A percentile compares a stretch with the other conserved stretches of the same genome.
Conservation (phyloP, 169 alveolate species). For the Plasmodium falciparum region DNA sequence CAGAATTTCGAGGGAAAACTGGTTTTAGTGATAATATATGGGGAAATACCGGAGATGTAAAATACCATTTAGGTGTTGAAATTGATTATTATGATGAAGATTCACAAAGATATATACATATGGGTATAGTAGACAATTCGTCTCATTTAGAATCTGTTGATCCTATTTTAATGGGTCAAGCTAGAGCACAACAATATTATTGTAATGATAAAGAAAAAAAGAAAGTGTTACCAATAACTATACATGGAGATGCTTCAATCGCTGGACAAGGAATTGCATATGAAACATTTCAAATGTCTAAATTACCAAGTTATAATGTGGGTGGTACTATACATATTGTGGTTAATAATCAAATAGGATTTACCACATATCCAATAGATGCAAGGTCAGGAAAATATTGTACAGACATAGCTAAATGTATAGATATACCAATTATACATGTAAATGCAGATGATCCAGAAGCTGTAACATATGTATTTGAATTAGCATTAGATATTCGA, state of each 20-base stretch:
- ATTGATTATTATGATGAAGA: conserved; percentile 84
- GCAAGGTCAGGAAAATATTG: conserved; percentile 92
- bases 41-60: conserved; percentile 94
- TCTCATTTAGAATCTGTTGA: conserved; percentile 96
- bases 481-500: conserved; percentile 93
- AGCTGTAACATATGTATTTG: conserved; percentile 91
- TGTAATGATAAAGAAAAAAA: conserved; percentile 80
- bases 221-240: conserved; percentile 89
- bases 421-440: conserved; percentile 95
- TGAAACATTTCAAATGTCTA: conserved; percentile 94
- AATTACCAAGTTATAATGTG: conserved; percentile 89
- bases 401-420: conserved; percentile 93
- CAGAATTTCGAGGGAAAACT: conserved; percentile 89
- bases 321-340: conserved; percentile 95
- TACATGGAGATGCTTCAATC: conserved; percentile 97
- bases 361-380: conserved; percentile 94
- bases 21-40: conserved; percentile 82
- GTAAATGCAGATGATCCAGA: conserved; percentile 96
- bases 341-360: conserved; percentile 96
- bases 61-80: conserved; percentile 94
- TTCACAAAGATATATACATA: conserved; percentile 82
- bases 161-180: conserved; percentile 94
- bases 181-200: conserved; percentile 92
- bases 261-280: conserved; percentile 97
- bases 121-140: conserved; percentile 92